Base-by-base conservation (phyloP, 202 grass and related monocot genomes). In the Brachypodium distachyon region DNA sequence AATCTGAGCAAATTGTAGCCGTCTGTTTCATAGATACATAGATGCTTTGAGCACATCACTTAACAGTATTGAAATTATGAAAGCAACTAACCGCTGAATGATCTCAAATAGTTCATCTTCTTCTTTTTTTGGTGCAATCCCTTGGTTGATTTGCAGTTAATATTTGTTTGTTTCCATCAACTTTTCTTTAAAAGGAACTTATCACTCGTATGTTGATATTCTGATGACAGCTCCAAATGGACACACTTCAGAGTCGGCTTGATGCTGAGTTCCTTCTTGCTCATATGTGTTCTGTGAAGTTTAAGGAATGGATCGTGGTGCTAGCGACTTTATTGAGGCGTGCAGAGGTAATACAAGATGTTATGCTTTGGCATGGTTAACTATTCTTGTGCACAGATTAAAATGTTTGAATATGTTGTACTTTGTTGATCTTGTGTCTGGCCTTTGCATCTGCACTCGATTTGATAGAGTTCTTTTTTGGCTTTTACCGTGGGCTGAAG, bases 281-380 rank as follows among this genome's bases (percentile, higher is more conserved):
- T 34, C 96, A 99, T 76, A 99, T 99, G 96, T 99, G 96, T 81
- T 99, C 96, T 81, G 96, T 99, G 66, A 98, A 98, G 62, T 99
- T 99, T 84, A 98, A 98, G 85, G 91, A 98, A 73, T 98, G 96
- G 96, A 92, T 98, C 10, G 89, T 95, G 43, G 96, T 98, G 73
- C 83, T 98, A 22, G 96, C 96, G 57, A 98, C 96, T 80, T 85
- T 95, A 71, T 86, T 98, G 85, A 80, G 85, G 49, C 96, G 89
- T 69, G 77, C 85, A 64, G 96, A 98, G 96, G 96, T 98, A 90
- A 64, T 43, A 33, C 48, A 77, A 68, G 6, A 55, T 60, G 2
- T n/a, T 78, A 42, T 76, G 11, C 57, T 41, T 80, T 81, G 47
- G 52, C 34, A 70, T 39, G n/a, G 12, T 73, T 78, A 59, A 41